Conservation (phyloP, 805 yeast genomes). For the Pichia sporocuriosa region DNA sequence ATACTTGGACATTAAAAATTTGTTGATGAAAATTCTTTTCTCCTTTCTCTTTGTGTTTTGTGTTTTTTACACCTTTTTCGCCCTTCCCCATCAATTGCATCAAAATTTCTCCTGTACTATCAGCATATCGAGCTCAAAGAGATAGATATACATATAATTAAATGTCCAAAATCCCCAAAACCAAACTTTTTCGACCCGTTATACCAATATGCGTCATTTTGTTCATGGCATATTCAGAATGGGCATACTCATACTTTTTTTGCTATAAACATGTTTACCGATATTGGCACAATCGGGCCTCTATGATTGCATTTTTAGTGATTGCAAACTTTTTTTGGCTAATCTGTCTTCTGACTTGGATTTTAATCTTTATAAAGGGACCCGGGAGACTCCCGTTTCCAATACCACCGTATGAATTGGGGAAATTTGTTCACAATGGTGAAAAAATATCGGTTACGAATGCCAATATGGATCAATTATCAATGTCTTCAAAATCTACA, state of each 20-base stretch:
- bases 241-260: constrained; percentile 24
- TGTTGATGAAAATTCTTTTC: no score
- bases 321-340: constrained; percentile 25
- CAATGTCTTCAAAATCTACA: background rate
- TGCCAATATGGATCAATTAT: background rate
- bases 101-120: no score
- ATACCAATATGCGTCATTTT: constrained; percentile 15
- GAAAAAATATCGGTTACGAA: constrained; percentile 8
- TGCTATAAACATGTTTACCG: constrained; percentile 31
- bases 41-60: no score
- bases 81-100: no score
- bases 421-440: constrained; percentile 20
- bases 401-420: constrained; percentile 32
- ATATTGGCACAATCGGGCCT: constrained; percentile 33
- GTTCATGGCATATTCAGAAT: constrained; percentile 25
- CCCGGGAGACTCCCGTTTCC: constrained; percentile 45
- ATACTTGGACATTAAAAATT: no score
- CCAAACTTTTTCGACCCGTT: background rate
- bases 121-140: no score
- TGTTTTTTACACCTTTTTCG: no score
- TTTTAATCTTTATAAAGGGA: constrained; percentile 39
- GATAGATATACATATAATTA: background rate
- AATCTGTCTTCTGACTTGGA: constrained; percentile 37
- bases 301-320: constrained; percentile 30
- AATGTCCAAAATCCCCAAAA: background rate